Conservation (phyloP, 805 yeast genomes). For the Wickerhamomyces subpelliculosus region DNA sequence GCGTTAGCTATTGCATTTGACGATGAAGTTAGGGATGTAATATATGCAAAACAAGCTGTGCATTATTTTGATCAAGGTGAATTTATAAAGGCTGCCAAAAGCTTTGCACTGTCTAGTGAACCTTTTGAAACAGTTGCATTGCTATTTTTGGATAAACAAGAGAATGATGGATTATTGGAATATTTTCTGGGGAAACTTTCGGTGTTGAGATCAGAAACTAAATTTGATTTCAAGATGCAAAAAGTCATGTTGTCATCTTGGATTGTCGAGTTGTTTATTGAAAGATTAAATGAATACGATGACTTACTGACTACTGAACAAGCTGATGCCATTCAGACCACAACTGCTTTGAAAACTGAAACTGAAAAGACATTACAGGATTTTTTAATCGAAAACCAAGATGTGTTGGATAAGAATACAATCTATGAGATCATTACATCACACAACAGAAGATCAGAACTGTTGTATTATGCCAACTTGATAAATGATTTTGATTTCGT, state of each 20-base stretch:
- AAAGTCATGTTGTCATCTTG: slow-evolving; percentile 25
- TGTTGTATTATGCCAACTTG: slow-evolving; percentile 60
- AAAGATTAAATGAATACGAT: slow-evolving; percentile 28
- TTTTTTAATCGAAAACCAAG: slow-evolving; percentile 45
- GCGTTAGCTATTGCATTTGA: slow-evolving; percentile 45
- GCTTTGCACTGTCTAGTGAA: slow-evolving; percentile 54
- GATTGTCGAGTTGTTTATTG: slow-evolving; percentile 29
- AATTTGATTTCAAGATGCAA: slow-evolving; percentile 23
- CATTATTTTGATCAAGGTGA: slow-evolving; percentile 28
- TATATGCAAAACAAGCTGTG: slow-evolving; percentile 50
- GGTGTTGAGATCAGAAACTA: slow-evolving; percentile 18
- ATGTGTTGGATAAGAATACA: slow-evolving; percentile 54
- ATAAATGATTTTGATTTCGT: slow-evolving; percentile 66
- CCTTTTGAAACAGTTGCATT: slow-evolving; percentile 68
- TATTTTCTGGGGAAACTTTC: slow-evolving; percentile 39
- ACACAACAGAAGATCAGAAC: slow-evolving; percentile 57
- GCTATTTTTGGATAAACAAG: slow-evolving; percentile 37
- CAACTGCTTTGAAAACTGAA: slow-evolving; percentile 19
- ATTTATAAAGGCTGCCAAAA: slow-evolving; percentile 40
- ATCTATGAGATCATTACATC: slow-evolving; percentile 64
- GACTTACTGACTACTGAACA: slow-evolving; percentile 24
- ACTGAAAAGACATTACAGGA: slow-evolving; percentile 29
- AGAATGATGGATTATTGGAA: slow-evolving; percentile 37
- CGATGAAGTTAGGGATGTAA: slow-evolving; percentile 34
- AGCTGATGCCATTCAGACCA: slow-evolving; percentile 13